A percentile compares a stretch with the other conserved stretches of the same genome.
phyloP scores from a whole-genome alignment of 371 early-diverging fungal species.

The Phascolomyces articulosus region DNA sequence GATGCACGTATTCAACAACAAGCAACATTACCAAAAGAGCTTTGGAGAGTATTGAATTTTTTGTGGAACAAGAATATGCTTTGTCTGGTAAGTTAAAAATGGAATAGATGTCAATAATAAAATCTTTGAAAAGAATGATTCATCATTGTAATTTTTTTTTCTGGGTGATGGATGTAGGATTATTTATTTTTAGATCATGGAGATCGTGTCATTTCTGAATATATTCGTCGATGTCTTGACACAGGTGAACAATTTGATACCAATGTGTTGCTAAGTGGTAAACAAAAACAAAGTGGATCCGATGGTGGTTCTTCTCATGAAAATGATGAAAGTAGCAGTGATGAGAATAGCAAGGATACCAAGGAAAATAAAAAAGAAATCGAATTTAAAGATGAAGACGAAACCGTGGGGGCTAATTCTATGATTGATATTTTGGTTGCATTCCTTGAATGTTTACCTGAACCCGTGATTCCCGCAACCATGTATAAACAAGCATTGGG shows the following conservation, averaged over 20 bases:
- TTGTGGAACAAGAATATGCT: conserved; percentile 57
- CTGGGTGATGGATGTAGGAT: conserved; percentile 33
- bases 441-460: conserved; percentile 75
- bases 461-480: conserved; percentile 73
- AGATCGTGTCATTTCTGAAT: conserved; percentile 65
- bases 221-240: conserved; percentile 85
- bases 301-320: neutral
- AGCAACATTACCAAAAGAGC: conserved; percentile 76
- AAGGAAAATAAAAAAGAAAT: conserved; percentile 2
- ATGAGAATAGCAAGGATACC: neutral
- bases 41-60: conserved; percentile 84
- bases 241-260: conserved; percentile 75
- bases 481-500: conserved; percentile 68
- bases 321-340: neutral
- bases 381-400: conserved; percentile 17
- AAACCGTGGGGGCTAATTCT: conserved; percentile 68
- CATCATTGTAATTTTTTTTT: no score
- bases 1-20: conserved; percentile 37
- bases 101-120: no score
- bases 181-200: conserved; percentile 73
- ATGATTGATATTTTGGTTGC: conserved; percentile 77
- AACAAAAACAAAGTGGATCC: neutral
- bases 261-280: conserved; percentile 38
- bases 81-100: conserved; percentile 22
- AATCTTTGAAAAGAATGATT: neutral